Evolutionary conservation across 2,329 filamentous ascomycete genomes (phyloP), one percentile per base, ranked within the genome.

Genomic region (Clonostachys rhizophaga): DNA sequence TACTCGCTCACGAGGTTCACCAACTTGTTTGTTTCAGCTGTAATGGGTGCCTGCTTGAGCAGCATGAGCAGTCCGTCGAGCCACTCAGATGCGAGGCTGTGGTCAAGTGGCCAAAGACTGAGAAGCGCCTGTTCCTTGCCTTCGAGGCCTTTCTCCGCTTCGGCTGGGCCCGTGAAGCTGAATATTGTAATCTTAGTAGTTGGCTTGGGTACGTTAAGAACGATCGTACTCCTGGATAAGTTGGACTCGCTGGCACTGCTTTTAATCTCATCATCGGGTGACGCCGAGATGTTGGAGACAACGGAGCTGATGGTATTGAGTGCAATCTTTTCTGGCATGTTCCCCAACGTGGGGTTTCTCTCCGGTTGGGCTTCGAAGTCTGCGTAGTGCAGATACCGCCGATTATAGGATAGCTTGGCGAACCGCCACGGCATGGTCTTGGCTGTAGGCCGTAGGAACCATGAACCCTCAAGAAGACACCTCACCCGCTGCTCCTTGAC

Each of bases 401-500:
- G 79, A 64, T 97, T 96, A 66, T 95, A 91, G 40, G 91, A 96
- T 39, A 99, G 77, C 60, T 86, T 86, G 42, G 89, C 89, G 64
- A 87, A 99, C 50, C 91, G 83, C 84, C 90, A 95, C 11, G 76
- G 61, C 49, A 62, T 53, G 48, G 63, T 56, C 51, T 59, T 66
- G 44, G 70, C 63, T 11, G 67, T 59, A 6, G 77, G 65, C 65
- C 76, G 68, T 62, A 71, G 64, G 69, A 97, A 99, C 94, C 94
- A 99, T 10, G 87, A 84, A 7, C 94, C 94, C 55, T 89, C 80
- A 5, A 97, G 78, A 37, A 99, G 73, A 61, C 91, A 96, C 46
- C 94, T 81, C 51, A 97, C 88, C 36, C 94, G 84, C 66, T 99
- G 94, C 69, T 99, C 94, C 67, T 96, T 96, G 67, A 97, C 89